Conservation (phyloP, 202 grass and related monocot species). For the Saccharum hybrid region DNA sequence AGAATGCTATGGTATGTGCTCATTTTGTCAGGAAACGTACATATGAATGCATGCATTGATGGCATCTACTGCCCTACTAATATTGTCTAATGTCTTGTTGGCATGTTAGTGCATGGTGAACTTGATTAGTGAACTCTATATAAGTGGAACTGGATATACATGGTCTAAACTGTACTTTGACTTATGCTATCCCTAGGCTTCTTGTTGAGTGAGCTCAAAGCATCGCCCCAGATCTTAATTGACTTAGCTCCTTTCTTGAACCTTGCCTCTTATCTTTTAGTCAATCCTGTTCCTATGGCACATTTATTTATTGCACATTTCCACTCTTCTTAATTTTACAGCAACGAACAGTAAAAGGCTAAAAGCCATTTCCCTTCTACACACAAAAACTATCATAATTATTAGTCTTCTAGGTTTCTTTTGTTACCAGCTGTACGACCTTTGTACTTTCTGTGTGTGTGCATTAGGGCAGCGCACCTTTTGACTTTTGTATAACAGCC, state of each 20-base stretch:
- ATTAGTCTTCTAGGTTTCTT: neutral
- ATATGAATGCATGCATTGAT: neutral
- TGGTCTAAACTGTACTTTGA: neutral
- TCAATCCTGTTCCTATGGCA: conserved; percentile 8
- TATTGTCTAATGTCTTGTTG: conserved; percentile 9
- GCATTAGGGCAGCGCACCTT: neutral
- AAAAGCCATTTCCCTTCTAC: conserved; percentile 2
- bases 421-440: neutral
- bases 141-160: neutral
- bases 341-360: neutral
- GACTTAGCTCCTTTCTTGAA: neutral
- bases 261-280: no score
- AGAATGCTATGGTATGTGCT: conserved; percentile 58
- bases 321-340: neutral
- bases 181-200: neutral
- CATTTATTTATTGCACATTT: neutral
- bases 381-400: neutral
- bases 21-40: conserved; percentile 1
- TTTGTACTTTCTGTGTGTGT: neutral
- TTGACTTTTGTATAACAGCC: neutral
- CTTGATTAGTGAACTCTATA: conserved; percentile 31
- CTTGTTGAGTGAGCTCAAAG: conserved; percentile 20
- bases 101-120: neutral
- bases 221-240: neutral
- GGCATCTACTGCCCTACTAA: neutral